Percentiles rank a stretch among this genome's conserved stretches.
phyloP scores from a whole-genome alignment of 306 rosid genomes.

The Herpetospermum pedunculosum region DNA sequence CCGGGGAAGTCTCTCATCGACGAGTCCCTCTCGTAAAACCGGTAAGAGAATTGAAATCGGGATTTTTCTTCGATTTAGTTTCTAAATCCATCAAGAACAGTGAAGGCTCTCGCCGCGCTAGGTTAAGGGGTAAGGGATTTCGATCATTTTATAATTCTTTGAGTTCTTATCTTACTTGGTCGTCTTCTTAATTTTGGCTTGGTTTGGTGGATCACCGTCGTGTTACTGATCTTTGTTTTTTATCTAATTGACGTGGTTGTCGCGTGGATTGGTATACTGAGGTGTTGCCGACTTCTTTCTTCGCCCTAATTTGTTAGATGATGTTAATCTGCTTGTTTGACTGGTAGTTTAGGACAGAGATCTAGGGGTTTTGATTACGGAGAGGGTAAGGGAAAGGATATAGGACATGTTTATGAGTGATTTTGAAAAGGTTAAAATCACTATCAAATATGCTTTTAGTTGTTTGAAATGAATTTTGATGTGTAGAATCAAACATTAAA shows the following conservation, averaged over 20 bases:
- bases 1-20: slow-evolving; percentile 22
- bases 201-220: neutral
- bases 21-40: neutral
- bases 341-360: neutral
- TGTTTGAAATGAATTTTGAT: no score
- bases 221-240: neutral
- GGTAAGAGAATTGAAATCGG: neutral
- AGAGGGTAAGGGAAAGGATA: neutral
- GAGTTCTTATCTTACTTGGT: neutral
- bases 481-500: no score
- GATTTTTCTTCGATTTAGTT: slow-evolving; percentile 5
- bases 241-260: neutral
- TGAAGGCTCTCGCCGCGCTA: slow-evolving; percentile 33
- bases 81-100: slow-evolving; percentile 13
- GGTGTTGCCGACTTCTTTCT: no score
- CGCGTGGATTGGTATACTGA: neutral
- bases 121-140: slow-evolving; percentile 26
- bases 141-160: neutral
- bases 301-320: neutral
- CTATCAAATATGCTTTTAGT: no score
- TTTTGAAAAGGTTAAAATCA: no score
- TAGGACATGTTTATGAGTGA: no score
- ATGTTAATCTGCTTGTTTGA: neutral
- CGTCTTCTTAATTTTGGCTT: neutral
- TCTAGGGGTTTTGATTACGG: slow-evolving; percentile 5